A percentile compares a stretch with the other conserved stretches of the same genome.
Evolutionary conservation across 2,329 filamentous ascomycete genomes (phyloP).

Genomic region (Chrysosporium queenslandicum): DNA sequence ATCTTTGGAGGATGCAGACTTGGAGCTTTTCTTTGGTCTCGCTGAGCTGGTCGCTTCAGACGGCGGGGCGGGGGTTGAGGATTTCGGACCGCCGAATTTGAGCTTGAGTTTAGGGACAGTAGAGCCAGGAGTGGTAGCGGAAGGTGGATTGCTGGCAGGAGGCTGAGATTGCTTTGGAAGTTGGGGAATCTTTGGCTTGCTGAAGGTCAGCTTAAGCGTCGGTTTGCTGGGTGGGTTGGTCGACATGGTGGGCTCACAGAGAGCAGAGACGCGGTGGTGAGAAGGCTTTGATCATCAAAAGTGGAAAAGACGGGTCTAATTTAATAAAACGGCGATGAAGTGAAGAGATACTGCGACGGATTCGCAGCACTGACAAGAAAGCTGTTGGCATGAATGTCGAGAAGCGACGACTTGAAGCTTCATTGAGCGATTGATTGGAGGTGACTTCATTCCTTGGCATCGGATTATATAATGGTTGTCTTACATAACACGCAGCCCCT

Average conservation of each 20-base stretch:
- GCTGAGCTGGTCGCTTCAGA: constrained; percentile 20
- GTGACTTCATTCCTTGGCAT: constrained; percentile 2
- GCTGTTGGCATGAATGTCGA: background rate
- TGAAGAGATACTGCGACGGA: background rate
- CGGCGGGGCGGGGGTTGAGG: constrained; percentile 14
- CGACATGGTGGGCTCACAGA: constrained; percentile 7
- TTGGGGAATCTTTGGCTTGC: constrained; percentile 29
- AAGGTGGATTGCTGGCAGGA: constrained; percentile 16
- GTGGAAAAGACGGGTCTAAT: too few species aligned
- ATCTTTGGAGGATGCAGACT: constrained; percentile 18
- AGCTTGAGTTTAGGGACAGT: constrained; percentile 33
- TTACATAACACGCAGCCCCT: background rate
- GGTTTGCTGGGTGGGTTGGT: constrained; percentile 31
- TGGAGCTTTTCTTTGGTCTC: constrained; percentile 19
- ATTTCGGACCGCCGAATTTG: constrained; percentile 30
- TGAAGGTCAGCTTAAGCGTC: constrained; percentile 35
- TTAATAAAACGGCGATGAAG: background rate
- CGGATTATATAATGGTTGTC: background rate
- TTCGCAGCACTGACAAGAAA: background rate
- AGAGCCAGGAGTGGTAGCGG: constrained; percentile 19
- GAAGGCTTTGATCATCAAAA: too few species aligned
- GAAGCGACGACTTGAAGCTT: background rate
- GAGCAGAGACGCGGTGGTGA: background rate
- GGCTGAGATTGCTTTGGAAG: constrained; percentile 19
- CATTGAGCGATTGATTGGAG: too few species aligned